A percentile compares a stretch with the other conserved stretches of the same genome.
Evolutionary conservation across 2,329 filamentous ascomycete species (phyloP).

Genomic region (Botrytis squamosa): DNA sequence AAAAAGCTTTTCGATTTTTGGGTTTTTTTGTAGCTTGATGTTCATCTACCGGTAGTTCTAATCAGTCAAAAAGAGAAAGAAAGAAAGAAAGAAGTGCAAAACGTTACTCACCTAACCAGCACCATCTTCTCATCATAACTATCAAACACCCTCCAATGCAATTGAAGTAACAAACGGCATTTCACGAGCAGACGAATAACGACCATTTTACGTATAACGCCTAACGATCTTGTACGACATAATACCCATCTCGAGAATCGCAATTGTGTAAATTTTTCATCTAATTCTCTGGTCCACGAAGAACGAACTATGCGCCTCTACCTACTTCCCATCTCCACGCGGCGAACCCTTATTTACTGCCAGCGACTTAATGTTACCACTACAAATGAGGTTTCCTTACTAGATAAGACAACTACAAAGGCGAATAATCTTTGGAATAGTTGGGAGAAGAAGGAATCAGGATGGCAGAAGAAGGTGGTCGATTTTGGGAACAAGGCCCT

Average conservation of each 20-base stretch:
- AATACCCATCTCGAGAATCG: background rate
- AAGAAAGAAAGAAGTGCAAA: background rate
- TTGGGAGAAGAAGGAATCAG: conserved; percentile 81
- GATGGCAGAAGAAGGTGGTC: conserved; percentile 88
- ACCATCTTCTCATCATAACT: background rate
- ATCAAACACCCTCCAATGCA: background rate
- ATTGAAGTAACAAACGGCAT: background rate
- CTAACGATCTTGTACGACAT: background rate
- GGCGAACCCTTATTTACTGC: conserved; percentile 88
- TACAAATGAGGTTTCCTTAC: conserved; percentile 51
- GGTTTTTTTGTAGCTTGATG: background rate
- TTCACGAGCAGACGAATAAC: background rate
- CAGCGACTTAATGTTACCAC: conserved; percentile 65
- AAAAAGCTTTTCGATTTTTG: background rate
- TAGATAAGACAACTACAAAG: conserved; percentile 68
- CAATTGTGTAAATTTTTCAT: background rate
- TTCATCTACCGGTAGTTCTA: background rate
- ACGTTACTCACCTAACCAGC: background rate
- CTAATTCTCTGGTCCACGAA: background rate
- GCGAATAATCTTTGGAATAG: conserved; percentile 75
- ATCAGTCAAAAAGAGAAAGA: background rate
- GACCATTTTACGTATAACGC: background rate
- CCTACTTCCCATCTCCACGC: conserved; percentile 88
- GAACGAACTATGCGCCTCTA: conserved; percentile 74
- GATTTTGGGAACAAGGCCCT: conserved; percentile 83